Evolutionary conservation across 2,329 filamentous ascomycete species (phyloP), one percentile per base, ranked within the genome.

Genomic region (Pseudocercospora pini-densiflorae): DNA sequence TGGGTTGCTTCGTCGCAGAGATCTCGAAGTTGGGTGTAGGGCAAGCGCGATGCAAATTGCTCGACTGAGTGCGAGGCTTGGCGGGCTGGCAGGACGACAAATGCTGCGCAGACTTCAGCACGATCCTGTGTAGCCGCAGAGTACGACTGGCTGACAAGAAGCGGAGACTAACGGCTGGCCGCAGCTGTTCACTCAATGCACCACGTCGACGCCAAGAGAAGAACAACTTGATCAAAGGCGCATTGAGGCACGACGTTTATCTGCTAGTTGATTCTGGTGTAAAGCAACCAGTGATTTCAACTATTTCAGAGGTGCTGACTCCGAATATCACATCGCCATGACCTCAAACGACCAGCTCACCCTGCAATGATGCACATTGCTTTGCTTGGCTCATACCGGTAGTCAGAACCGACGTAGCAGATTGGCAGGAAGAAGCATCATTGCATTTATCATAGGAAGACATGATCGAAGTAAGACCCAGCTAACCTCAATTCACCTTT

Each of bases 1-100:
- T 58, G 55, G 55, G 55, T 36, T 58, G 55, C 55, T 58, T 43
- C 55, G 55, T 58, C 31, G 55, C 31, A 58, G 33, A 43, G n/a
- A 19, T 58, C 55, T 58, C 55, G 23, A 58, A 36, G 55, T 58
- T 27, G 31, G 33, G 29, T 58, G 29, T 14, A 27, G 12, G 51
- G 16, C 31, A 58, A 33, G 29, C 31, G 29, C 24, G 33, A 36
- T 31, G 51, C 51, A 55, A 33, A 58, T 58, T 43, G 40, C 40
- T 58, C 31, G 55, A 36, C 29, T 36, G 55, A 23, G 55, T 58
- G 55, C 55, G 55, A 33, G 29, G 5, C 29, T 36, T 58, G 55
- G n/a, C 40, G 16, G 16, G 40, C 14, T 19, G 14, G 40, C 40
- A 43, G 40, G 40, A 43, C 5, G 8, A 16, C 7, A 43, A 19